phyloP scores from a whole-genome alignment of 2,329 filamentous ascomycete genomes.

The Malbranchea cinnamomea region DNA sequence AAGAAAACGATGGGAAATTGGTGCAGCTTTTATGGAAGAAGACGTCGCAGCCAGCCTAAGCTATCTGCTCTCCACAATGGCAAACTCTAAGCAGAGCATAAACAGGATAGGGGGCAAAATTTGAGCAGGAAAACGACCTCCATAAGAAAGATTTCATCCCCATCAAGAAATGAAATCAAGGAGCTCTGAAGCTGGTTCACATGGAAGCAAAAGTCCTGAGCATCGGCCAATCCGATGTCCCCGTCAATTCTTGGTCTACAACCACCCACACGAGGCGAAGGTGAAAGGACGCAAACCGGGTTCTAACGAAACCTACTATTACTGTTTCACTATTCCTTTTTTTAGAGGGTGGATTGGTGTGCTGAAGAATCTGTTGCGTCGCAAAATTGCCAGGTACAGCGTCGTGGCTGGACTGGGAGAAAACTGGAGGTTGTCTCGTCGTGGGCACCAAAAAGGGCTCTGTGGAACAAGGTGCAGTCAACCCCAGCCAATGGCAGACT shows the following conservation, averaged over 20 bases:
- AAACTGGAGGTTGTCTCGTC: too few species aligned
- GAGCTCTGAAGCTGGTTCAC: neutral
- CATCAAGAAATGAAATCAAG: constrained; percentile 1
- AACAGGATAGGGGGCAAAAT: neutral
- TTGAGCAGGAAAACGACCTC: neutral
- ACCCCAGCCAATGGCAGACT: constrained; percentile 4
- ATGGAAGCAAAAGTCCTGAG: neutral
- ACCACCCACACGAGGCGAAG: too few species aligned
- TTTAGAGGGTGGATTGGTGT: constrained; percentile 2
- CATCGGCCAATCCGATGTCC: too few species aligned
- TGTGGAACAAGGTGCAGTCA: too few species aligned
- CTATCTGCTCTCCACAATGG: too few species aligned
- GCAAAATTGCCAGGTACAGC: constrained; percentile 7
- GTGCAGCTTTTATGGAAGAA: too few species aligned
- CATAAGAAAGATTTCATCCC: constrained; percentile 2
- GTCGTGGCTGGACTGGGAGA: constrained; percentile 6
- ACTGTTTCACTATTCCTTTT: too few species aligned
- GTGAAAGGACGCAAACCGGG: too few species aligned
- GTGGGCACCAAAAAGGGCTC: constrained; percentile 3
- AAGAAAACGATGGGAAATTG: too few species aligned
- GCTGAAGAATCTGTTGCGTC: constrained; percentile 1
- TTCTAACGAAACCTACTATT: too few species aligned
- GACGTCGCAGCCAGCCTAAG: too few species aligned
- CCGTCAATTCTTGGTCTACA: too few species aligned
- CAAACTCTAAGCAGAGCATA: neutral